phyloP scores from a whole-genome alignment of 495 filamentous ascomycete species.

The Pyrenopolyporus hunteri region DNA sequence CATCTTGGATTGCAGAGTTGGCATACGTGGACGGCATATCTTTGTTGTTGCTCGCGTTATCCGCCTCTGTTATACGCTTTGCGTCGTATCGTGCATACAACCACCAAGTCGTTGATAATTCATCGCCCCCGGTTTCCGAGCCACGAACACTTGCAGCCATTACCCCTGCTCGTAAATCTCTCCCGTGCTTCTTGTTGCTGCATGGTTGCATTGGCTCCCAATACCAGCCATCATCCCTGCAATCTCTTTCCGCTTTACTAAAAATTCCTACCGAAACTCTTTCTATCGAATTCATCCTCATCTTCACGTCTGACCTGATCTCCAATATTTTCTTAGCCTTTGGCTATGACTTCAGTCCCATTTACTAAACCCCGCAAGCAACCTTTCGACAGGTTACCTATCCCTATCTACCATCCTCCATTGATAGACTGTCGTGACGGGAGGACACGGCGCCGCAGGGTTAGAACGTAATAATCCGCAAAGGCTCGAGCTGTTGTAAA shows the following conservation, averaged over 20 bases:
- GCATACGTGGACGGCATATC: no score
- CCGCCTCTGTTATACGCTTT: no score
- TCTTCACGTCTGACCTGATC: background rate
- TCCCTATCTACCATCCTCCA: background rate
- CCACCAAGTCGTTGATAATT: background rate
- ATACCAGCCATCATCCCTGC: constrained; percentile 18
- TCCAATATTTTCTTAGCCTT: constrained; percentile 4
- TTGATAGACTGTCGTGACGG: constrained; percentile 1
- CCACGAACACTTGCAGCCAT: constrained; percentile 17
- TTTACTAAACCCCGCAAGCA: background rate
- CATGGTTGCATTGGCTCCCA: constrained; percentile 1
- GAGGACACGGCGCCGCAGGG: background rate
- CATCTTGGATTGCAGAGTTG: no score
- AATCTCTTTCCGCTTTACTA: constrained; percentile 6
- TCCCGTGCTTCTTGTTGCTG: constrained; percentile 4
- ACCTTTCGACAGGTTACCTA: background rate
- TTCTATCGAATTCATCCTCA: background rate
- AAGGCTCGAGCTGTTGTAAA: no score
- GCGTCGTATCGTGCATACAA: no score
- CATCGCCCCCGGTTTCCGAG: constrained; percentile 14
- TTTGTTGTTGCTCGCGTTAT: no score
- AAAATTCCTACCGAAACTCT: background rate
- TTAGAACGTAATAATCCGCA: background rate
- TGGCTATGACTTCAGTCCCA: constrained; percentile 12
- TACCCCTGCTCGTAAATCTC: constrained; percentile 2